Evolutionary conservation across 805 yeast species (phyloP).

Genomic region (Candida quercuum): DNA sequence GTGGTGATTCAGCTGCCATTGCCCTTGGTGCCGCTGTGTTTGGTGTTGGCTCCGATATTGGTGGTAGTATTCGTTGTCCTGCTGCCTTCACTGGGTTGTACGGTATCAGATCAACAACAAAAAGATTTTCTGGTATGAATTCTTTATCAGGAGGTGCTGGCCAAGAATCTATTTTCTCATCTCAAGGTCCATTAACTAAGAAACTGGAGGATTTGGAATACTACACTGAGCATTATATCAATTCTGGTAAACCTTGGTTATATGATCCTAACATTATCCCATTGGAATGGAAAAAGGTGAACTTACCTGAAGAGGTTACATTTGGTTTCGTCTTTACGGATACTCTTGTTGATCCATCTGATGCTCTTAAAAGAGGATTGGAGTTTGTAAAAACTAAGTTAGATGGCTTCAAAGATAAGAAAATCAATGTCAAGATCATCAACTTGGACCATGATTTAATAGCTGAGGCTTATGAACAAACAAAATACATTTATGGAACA

Average conservation of each 20-base stretch:
- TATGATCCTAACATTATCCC: slow-evolving; percentile 33
- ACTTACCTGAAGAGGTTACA: slow-evolving; percentile 38
- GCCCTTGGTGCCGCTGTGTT: slow-evolving; percentile 52
- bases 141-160: slow-evolving; percentile 25
- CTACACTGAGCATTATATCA: slow-evolving; percentile 52
- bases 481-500: slow-evolving; percentile 52
- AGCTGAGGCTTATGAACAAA: slow-evolving; percentile 52
- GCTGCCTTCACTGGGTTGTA: slow-evolving; percentile 58
- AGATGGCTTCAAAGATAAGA: slow-evolving; percentile 31
- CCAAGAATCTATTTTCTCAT: slow-evolving; percentile 58
- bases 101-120: slow-evolving; percentile 59
- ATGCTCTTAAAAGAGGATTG: slow-evolving; percentile 56
- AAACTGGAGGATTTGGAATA: slow-evolving; percentile 60
- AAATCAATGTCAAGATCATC: slow-evolving; percentile 38
- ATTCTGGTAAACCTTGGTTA: slow-evolving; percentile 60
- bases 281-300: slow-evolving; percentile 33
- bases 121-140: slow-evolving; percentile 33
- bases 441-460: slow-evolving; percentile 48
- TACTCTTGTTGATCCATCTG: slow-evolving; percentile 61
- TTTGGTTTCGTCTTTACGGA: slow-evolving; percentile 60
- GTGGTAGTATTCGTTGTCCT: slow-evolving; percentile 66
- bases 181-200: slow-evolving; percentile 66
- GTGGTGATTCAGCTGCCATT: slow-evolving; percentile 66
- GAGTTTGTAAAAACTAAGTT: slow-evolving; percentile 48
- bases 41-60: slow-evolving; percentile 68